Conservation (phyloP, 345 rosid species). For the Conringia planisiliqua region DNA sequence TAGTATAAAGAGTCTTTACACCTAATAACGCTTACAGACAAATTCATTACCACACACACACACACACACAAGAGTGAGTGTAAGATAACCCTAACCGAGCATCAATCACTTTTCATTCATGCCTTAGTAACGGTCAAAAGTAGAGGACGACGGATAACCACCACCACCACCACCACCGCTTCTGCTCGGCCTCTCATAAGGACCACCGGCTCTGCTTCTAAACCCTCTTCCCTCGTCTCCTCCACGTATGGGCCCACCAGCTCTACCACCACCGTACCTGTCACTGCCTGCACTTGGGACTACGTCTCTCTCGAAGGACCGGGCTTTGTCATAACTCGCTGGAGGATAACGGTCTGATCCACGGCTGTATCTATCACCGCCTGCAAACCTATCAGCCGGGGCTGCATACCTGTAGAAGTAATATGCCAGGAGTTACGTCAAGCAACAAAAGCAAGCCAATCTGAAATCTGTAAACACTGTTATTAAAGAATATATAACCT, state of each 20-base stretch:
- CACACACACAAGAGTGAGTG: background rate
- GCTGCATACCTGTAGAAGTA: slow-evolving; percentile 59
- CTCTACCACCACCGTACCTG: slow-evolving; percentile 50
- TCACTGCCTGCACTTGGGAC: slow-evolving; percentile 60
- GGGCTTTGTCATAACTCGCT: slow-evolving; percentile 64
- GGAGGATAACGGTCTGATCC: slow-evolving; percentile 70
- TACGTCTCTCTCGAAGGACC: slow-evolving; percentile 71
- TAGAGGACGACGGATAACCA: slow-evolving; percentile 37
- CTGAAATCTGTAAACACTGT: background rate
- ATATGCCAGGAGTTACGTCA: background rate
- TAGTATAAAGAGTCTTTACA: background rate
- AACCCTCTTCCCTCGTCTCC: slow-evolving; percentile 63
- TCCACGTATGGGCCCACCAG: slow-evolving; percentile 68
- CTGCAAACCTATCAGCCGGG: slow-evolving; percentile 64
- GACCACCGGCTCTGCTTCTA: slow-evolving; percentile 66
- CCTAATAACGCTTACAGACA: slow-evolving; percentile 25
- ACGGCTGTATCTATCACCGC: slow-evolving; percentile 60
- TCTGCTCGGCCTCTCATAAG: slow-evolving; percentile 77
- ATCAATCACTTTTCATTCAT: slow-evolving; percentile 9
- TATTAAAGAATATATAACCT: slow-evolving; percentile 41
- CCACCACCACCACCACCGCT: slow-evolving; percentile 50
- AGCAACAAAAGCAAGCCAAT: background rate
- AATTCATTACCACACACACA: slow-evolving; percentile 8
- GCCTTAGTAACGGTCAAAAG: slow-evolving; percentile 71
- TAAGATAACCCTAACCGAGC: slow-evolving; percentile 10